A percentile compares a stretch with the other conserved stretches of the same genome.
Evolutionary conservation across 345 rosid species (phyloP).

Genomic region (Lepidium sativum): DNA sequence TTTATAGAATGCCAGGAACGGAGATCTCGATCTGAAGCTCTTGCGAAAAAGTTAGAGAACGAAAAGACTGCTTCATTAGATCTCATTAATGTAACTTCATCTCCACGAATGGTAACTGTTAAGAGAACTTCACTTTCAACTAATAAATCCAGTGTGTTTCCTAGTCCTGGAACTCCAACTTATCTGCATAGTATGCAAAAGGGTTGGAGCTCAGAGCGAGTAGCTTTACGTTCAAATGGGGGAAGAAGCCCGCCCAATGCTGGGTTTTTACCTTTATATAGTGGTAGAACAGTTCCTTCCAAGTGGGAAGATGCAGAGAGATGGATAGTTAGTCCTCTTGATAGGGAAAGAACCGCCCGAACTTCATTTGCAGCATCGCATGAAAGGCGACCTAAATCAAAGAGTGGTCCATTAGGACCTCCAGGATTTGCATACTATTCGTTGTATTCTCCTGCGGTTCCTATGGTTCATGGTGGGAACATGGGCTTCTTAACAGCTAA

Average conservation of each 20-base stretch:
- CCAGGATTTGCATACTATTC: slow-evolving; percentile 76
- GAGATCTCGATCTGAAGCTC: slow-evolving; percentile 71
- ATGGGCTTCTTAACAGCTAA: slow-evolving; percentile 37
- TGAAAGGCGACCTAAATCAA: slow-evolving; percentile 69
- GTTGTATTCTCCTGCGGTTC: slow-evolving; percentile 64
- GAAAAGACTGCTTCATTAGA: slow-evolving; percentile 73
- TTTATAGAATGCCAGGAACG: slow-evolving; percentile 69
- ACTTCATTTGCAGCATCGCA: slow-evolving; percentile 45
- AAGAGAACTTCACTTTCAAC: slow-evolving; percentile 45
- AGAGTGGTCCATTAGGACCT: slow-evolving; percentile 97
- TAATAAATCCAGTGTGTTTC: slow-evolving; percentile 55
- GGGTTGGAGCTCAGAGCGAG: slow-evolving; percentile 96
- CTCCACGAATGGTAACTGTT: slow-evolving; percentile 53
- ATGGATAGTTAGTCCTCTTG: slow-evolving; percentile 93
- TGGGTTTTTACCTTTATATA: slow-evolving; percentile 50
- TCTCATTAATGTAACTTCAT: slow-evolving; percentile 54
- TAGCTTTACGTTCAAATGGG: slow-evolving; percentile 47
- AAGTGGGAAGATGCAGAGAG: slow-evolving; percentile 99
- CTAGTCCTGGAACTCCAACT: slow-evolving; percentile 86
- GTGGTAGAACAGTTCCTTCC: slow-evolving; percentile 81
- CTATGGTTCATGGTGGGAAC: slow-evolving; percentile 49
- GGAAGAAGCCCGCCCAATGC: slow-evolving; percentile 50
- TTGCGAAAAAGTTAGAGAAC: slow-evolving; percentile 48
- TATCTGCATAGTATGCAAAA: slow-evolving; percentile 64
- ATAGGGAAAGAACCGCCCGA: slow-evolving; percentile 47